These are phyloP conservation scores for Neonothopanus nambi DNA, from an alignment of 1,284 basidiomycete species.

Conservation along the genomic window DNA sequence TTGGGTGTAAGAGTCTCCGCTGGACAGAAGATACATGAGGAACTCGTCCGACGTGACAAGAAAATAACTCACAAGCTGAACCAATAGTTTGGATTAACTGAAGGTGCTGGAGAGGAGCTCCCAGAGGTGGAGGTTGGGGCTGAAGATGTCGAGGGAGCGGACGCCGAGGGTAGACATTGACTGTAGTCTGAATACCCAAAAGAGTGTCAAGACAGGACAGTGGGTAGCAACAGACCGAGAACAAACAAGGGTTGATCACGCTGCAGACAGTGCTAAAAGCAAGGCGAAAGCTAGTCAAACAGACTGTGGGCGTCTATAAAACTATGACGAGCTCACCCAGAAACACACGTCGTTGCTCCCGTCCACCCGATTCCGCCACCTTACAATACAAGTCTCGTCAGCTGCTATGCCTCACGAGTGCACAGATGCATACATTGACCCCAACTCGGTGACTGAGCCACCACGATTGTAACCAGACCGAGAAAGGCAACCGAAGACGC, in stretches of 20 bases:
- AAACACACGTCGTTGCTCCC: background rate
- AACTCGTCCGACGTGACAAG: background rate
- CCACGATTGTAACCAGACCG: background rate
- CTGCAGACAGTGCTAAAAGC: background rate
- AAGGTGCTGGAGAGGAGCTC: background rate
- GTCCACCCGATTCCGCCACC: background rate
- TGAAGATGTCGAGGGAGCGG: background rate
- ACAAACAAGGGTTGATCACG: background rate
- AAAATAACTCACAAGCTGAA: conserved; percentile 46
- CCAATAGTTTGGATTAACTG: conserved; percentile 38
- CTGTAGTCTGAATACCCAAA: background rate
- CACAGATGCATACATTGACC: background rate
- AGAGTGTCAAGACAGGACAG: background rate
- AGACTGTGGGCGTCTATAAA: background rate
- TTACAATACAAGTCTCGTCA: background rate
- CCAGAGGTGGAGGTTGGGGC: background rate
- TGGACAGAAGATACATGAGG: too few relatives aligned
- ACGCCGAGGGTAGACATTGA: background rate
- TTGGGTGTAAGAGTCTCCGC: conserved; percentile 61
- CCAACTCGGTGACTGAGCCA: background rate
- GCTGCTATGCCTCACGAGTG: background rate
- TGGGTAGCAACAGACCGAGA: background rate
- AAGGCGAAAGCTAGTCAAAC: background rate
- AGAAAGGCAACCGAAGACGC: background rate
- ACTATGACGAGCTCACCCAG: background rate